Evolutionary conservation across 1,139 yeast species (phyloP), one percentile per base, ranked within the genome.

Genomic region (Debaryomyces udenii): DNA sequence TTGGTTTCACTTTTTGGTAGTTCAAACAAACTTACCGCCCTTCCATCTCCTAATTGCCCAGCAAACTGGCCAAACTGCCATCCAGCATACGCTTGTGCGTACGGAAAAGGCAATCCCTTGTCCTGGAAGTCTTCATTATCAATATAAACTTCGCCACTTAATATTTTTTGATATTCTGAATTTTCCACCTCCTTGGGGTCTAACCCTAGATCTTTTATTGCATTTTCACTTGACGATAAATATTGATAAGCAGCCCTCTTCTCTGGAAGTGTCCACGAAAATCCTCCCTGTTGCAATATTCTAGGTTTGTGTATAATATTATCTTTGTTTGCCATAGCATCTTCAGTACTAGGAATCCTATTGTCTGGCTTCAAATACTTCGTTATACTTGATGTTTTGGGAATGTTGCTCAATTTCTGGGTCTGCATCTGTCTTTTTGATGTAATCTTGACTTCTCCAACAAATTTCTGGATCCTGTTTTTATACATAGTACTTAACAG

Each of bases 31-130:
- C 86, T 88, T 6, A 83, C 76, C 2, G 90, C 97, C 46, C 99
- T 70, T 0, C 99, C 99, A 59, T 93, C 99, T 3, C 99, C 99
- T 48, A 93, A 68, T 61, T 93, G 99, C 1, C 98, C 98, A 0
- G 98, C 97, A 80, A 93, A 93, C 51, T 78, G 81, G 3, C 99
- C 98, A 68, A 93, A 93, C 58, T 93, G 99, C 75, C 86, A 89
- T 1, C 99, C 99, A 1, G 98, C 96, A 61, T 93, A 93, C 0
- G 94, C 88, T 60, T 86, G 91, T 6, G 96, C 80, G 64, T 86
- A 91, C 0, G 98, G 98, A 52, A 80, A 80, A 0, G 86, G 77
- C n/a, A 65, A 68, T 1, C 58, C 61, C 27, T 68, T 64, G 9
- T 63, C 62, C 26, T 61, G 53, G 23, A 77, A 62, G 6, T 52